Base-by-base conservation (phyloP, 345 rosid species). In the Ailanthus altissimus region DNA sequence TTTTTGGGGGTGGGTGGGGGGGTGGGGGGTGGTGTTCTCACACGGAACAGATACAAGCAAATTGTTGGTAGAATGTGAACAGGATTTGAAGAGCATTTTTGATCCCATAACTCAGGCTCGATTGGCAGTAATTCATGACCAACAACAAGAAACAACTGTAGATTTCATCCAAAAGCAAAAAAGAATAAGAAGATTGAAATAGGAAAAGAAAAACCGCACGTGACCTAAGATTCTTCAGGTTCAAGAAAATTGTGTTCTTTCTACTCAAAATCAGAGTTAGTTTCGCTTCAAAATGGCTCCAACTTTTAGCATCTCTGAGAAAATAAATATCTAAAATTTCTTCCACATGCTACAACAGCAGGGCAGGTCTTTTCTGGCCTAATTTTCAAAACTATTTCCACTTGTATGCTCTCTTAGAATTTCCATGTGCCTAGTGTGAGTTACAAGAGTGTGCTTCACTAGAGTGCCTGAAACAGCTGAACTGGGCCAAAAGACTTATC, bases 281-380 rank as follows among this genome's bases (percentile, higher is more conserved):
- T 78, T 68, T 74, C 21, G 16, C 62, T 50, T 67, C 77, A 73
- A 80, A 72, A 70, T 72, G 80, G 79, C 87, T 86, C 78, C 53
- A 70, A 56, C 63, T 54, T 68, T 80, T 46, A 76, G 74, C 75
- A 80, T 84, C 80, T 77, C 76, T 42, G 38, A 38, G 63, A 72
- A 80, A 79, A 68, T n/a, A 46, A 64, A 68, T 63, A 67, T 58
- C 67, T 65, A 66, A 75, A 63, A 65, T 18, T 59, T 73, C 73
- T 78, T 73, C 75, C 80, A 81, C 80, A 83, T 78, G 84, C 86
- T 86, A 86, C 88, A 87, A 84, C 81, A 65, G 70, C 73, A 69
- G 81, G 79, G 77, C 56, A 67, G 26, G 72, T 72, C 80, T 26
- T 61, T 67, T 56, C 67, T 73, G 78, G 72, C 72, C 86, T 82